Evolutionary conservation across 805 yeast species (phyloP), one percentile per base, ranked within the genome.

Genomic region (Wickerhamiella siamensis): DNA sequence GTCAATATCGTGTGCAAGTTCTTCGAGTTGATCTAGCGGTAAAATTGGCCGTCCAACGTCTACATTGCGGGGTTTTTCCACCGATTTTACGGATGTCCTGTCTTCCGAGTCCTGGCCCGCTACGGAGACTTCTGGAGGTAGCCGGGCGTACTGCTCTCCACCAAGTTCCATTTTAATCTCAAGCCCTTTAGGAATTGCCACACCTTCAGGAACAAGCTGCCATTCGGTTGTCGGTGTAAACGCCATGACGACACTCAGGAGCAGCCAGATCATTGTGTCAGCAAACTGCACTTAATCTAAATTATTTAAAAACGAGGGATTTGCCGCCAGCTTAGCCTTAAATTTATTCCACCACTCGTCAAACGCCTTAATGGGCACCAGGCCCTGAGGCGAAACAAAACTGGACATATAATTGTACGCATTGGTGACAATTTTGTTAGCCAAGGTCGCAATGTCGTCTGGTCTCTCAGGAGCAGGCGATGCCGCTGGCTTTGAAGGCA

Each of bases 331-430:
- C 54, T 80, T 78, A 5, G 72, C 61, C 58, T 74, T 82, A 62
- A 91, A 88, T 60, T 84, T 87, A 49, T 71, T 77, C 98, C 98
- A 63, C 98, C 98, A 88, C 33, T 72, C 79, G 56, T 88, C 93
- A 53, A 88, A 88, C 34, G 76, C 80, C 54, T 79, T 82, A 55
- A 88, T 82, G 3, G 87, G 80, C 2, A 88, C 95, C 51, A 76
- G 83, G 2, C 94, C 94, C 18, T 72, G 66, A 4, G 64, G 58
- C 54, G 84, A 94, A 5, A 84, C 71, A 57, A 87, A 88, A n/a
- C 96, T 83, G 2, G 93, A 76, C 38, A 88, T 61, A 57, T 73
- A 91, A 56, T 91, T 87, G 62, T 88, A 91, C 1, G 96, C 96
- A 59, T 91, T 84, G 31, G 77, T 77, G 17, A 91, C 93, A 43